These are phyloP conservation scores for Fusarium goolgardi DNA, from an alignment of 2,329 filamentous ascomycete species.

Conservation along the genomic window DNA sequence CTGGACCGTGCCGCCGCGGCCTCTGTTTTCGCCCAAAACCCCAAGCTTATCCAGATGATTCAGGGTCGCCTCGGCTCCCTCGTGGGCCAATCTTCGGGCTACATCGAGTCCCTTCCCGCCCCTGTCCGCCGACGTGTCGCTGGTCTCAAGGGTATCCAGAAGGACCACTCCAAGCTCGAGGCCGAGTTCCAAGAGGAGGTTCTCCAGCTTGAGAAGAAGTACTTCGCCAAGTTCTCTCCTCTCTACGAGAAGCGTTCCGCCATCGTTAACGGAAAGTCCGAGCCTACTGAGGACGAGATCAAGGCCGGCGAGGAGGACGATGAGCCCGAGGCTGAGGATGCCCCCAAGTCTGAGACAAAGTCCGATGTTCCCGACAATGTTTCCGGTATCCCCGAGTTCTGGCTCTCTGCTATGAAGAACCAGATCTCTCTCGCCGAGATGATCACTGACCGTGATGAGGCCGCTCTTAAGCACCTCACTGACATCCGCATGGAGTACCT, in stretches of 20 bases:
- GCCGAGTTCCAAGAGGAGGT: constrained; percentile 99
- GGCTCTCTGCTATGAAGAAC: constrained; percentile 99
- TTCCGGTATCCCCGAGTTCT: constrained; percentile 96
- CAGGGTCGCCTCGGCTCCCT: constrained; percentile 94
- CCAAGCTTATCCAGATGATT: constrained; percentile 95
- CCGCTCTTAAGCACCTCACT: constrained; percentile 85
- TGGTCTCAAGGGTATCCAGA: constrained; percentile 97
- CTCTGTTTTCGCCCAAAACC: constrained; percentile 95
- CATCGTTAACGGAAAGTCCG: constrained; percentile 87
- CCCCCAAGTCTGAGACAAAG: constrained; percentile 67
- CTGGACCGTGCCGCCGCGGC: constrained; percentile 88
- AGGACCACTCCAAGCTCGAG: constrained; percentile 98
- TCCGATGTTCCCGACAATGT: constrained; percentile 66
- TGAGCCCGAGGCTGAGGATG: constrained; percentile 77
- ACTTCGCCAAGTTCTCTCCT: constrained; percentile 98
- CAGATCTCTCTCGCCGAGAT: constrained; percentile 96
- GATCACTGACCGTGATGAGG: constrained; percentile 98
- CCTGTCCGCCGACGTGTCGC: constrained; percentile 92
- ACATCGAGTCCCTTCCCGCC: constrained; percentile 93
- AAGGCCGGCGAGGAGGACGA: constrained; percentile 85
- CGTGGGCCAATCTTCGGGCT: constrained; percentile 94
- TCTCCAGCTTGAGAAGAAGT: constrained; percentile 98
- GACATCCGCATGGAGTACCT: constrained; percentile 99
- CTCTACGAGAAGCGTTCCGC: constrained; percentile 94
- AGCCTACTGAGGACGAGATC: constrained; percentile 90